Base-by-base conservation (phyloP, 2,329 filamentous ascomycete species). In the Fusarium sp. region DNA sequence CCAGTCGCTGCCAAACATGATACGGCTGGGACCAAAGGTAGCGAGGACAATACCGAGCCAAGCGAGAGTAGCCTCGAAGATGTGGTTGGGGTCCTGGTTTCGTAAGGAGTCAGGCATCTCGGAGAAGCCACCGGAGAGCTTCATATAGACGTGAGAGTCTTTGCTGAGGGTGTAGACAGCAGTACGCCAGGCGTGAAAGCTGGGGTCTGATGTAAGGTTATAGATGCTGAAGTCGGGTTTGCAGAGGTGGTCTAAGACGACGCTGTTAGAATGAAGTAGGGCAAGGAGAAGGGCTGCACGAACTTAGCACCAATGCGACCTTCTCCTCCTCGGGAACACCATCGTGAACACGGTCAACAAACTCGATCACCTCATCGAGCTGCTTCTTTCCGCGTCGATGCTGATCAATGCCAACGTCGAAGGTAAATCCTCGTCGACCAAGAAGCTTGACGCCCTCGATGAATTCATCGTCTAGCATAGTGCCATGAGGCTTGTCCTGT, bases 1-100 rank as follows among this genome's bases (percentile, higher is more conserved):
- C 96, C 96, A 98, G 82, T 98, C 95, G 73, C 93, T 95, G 31
- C 92, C 95, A 82, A 96, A 98, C 92, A 98, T 95, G 80, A 96
- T 88, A 72, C 94, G 88, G 28, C 85, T 80, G 1, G 92, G 84
- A 4, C 93, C 91, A 79, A 98, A 98, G 3, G 88, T 88, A 35
- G 90, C 88, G 59, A 97, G 89, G 2, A 95, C 84, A 59, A 92
- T 89, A 69, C 91, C 89, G 5, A 94, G 88, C 92, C 94, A 97
- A 31, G 92, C 91, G 66, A 88, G 86, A 26, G 93, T 86, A 45
- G 87, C 87, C 70, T 88, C 84, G 73, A 94, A 90, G 64, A 94
- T 88, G 41, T 89, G 86, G 64, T 88, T 84, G 39, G 87, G 80
- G 15, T 86, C 81, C 33, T 86, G 84, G 31, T 79, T 80, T 76